phyloP scores from a whole-genome alignment of 225 moss, liverwort and hornwort species.

The Thuidium tamariscinum region DNA sequence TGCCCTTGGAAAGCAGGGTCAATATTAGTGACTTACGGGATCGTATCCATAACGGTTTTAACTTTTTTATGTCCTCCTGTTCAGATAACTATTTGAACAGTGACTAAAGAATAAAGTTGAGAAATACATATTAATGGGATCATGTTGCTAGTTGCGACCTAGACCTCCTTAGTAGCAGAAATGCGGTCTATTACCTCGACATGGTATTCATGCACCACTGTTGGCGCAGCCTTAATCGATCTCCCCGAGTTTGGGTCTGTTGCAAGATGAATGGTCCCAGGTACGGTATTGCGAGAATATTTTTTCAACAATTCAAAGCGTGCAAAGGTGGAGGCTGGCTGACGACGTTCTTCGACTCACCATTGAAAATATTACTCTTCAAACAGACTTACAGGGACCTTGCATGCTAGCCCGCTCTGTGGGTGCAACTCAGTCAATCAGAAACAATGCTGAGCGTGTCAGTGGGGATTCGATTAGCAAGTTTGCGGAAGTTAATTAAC shows the following conservation, averaged over 20 bases:
- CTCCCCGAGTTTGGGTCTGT: too few relatives aligned
- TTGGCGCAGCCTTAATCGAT: not conserved
- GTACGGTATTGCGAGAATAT: not conserved
- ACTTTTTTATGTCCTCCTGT: too few relatives aligned
- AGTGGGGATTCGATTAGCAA: not conserved
- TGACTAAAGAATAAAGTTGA: too few relatives aligned
- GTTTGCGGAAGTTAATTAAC: not conserved
- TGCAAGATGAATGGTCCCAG: too few relatives aligned
- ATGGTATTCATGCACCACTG: not conserved
- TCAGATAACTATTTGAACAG: too few relatives aligned
- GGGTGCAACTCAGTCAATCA: not conserved
- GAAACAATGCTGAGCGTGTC: not conserved
- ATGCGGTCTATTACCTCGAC: too few relatives aligned
- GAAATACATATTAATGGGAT: too few relatives aligned
- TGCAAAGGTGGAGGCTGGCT: not conserved
- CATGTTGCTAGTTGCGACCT: too few relatives aligned
- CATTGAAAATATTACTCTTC: not conserved
- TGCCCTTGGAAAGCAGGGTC: too few relatives aligned
- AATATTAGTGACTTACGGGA: too few relatives aligned
- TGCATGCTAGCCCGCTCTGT: not conserved
- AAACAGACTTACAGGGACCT: not conserved
- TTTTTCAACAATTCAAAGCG: not conserved
- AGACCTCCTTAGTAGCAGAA: too few relatives aligned
- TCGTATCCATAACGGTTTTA: too few relatives aligned
- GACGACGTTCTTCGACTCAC: not conserved